Evolutionary conservation across 2,329 filamentous ascomycete genomes (phyloP), one percentile per base, ranked within the genome.

Genomic region (Lachnellula cervina): DNA sequence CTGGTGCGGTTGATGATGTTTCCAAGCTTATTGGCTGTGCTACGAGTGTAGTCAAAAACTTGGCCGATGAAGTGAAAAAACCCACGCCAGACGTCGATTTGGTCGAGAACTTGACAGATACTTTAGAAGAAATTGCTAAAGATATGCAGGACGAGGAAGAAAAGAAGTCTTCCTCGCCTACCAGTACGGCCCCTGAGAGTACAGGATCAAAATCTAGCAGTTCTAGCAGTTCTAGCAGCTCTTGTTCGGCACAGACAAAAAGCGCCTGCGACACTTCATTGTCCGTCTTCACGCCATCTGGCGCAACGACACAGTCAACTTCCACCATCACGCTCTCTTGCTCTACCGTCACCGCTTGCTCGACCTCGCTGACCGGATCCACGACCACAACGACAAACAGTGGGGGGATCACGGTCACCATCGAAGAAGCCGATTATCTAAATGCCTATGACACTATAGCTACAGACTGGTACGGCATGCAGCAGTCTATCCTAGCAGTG

Each of bases 21-120:
- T 51, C 50, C 17, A 48, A 46, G n/a, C 48, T 59, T 35, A 16
- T 59, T 14, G 57, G 34, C 44, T 59, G 57, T 49, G 54, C 51
- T 23, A n/a, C 35, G 19, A 46, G 54, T 28, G 51, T 59, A 13
- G 49, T 57, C 7, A 45, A 53, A 6, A 59, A 54, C 35, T 49
- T 59, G 17, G 43, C 52, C 23, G 49, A 50, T 47, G 38, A 46
- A 43, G 54, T 59, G 8, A 25, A 59, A 8, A 14, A 14, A 34
- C 16, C 45, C 47, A 45, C 19, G 9, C 54, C 51, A 34, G 21
- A 52, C 16, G 17, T 59, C 17, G 32, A 14, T 32, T 9, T 45
- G 6, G 52, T 59, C 38, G 21, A 57, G 47, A 37, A 51, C 17
- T 47, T 57, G 28, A 59, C 57, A 34, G 57, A 59, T 48, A 51